Evolutionary conservation across 805 yeast species (phyloP).

Genomic region (Cyberlindnera petersonii): DNA sequence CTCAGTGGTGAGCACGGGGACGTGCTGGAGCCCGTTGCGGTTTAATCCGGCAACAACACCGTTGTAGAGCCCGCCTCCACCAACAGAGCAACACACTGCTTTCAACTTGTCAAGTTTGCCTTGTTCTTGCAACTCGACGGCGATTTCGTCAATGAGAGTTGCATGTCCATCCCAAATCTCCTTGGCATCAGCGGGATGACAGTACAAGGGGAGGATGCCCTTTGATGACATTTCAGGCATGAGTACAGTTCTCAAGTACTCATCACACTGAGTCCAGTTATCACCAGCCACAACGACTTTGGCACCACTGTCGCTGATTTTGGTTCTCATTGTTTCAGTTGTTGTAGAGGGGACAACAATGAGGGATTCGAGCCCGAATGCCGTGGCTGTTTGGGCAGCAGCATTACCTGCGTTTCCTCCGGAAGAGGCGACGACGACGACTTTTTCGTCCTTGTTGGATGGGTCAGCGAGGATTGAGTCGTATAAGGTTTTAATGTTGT

Average conservation of each 20-base stretch:
- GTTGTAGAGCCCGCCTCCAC: conserved; percentile 57
- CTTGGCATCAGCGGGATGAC: conserved; percentile 52
- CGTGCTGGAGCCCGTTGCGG: conserved; percentile 32
- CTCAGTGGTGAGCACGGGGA: conserved; percentile 50
- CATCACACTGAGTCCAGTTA: conserved; percentile 48
- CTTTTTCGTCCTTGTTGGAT: conserved; percentile 24
- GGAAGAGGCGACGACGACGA: conserved; percentile 47
- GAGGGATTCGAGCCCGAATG: conserved; percentile 38
- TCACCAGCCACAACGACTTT: conserved; percentile 42
- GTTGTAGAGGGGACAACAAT: conserved; percentile 58
- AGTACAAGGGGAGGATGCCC: conserved; percentile 39
- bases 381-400: conserved; percentile 43
- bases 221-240: conserved; percentile 25
- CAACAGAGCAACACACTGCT: conserved; percentile 52
- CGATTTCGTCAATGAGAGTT: conserved; percentile 42
- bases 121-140: conserved; percentile 25
- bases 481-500: conserved; percentile 36
- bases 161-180: conserved; percentile 54
- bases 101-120: conserved; percentile 29
- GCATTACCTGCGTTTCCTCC: conserved; percentile 58
- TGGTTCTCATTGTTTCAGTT: conserved; percentile 40
- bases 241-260: conserved; percentile 32
- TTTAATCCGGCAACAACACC: conserved; percentile 46
- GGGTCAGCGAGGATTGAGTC: conserved; percentile 24
- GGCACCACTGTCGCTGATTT: conserved; percentile 47